Percentiles rank a stretch among this genome's conserved stretches.
phyloP scores from a whole-genome alignment of 2,329 filamentous ascomycete species.

The Coleophoma crateriformis region DNA sequence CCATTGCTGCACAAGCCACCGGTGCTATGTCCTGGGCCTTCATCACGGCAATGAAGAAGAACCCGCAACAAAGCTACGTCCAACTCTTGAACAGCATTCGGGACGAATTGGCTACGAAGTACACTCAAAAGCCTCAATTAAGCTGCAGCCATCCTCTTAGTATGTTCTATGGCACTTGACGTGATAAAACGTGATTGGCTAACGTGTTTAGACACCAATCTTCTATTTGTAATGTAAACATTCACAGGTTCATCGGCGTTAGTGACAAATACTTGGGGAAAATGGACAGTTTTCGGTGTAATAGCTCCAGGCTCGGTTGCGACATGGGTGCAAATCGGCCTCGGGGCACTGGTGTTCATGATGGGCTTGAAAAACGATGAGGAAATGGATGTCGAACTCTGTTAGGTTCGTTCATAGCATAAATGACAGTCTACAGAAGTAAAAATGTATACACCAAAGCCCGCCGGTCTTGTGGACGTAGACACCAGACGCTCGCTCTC shows the following conservation, averaged over 20 bases:
- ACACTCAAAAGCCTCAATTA: constrained; percentile 91
- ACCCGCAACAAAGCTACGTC: constrained; percentile 93
- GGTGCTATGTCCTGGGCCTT: constrained; percentile 99
- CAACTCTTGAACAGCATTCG: constrained; percentile 93
- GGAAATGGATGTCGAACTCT: too few relatives aligned
- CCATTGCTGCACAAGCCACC: constrained; percentile 77
- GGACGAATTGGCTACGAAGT: constrained; percentile 80
- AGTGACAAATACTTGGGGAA: constrained; percentile 10
- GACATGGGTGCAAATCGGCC: too few relatives aligned
- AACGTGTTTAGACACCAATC: constrained; percentile 46
- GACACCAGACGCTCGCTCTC: too few relatives aligned
- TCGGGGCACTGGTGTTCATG: too few relatives aligned
- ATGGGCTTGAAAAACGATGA: too few relatives aligned
- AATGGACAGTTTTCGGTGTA: neutral
- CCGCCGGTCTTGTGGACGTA: too few relatives aligned
- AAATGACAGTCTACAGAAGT: too few relatives aligned
- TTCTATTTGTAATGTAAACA: constrained; percentile 55
- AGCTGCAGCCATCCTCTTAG: constrained; percentile 94
- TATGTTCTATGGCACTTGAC: constrained; percentile 34
- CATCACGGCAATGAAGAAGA: constrained; percentile 83
- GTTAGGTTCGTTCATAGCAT: too few relatives aligned
- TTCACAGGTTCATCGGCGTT: constrained; percentile 8
- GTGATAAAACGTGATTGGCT: constrained; percentile 6
- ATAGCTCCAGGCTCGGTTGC: too few relatives aligned
- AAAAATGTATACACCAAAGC: too few relatives aligned